Base-by-base conservation (phyloP, 345 rosid genomes). In the Gossypium turneri region DNA sequence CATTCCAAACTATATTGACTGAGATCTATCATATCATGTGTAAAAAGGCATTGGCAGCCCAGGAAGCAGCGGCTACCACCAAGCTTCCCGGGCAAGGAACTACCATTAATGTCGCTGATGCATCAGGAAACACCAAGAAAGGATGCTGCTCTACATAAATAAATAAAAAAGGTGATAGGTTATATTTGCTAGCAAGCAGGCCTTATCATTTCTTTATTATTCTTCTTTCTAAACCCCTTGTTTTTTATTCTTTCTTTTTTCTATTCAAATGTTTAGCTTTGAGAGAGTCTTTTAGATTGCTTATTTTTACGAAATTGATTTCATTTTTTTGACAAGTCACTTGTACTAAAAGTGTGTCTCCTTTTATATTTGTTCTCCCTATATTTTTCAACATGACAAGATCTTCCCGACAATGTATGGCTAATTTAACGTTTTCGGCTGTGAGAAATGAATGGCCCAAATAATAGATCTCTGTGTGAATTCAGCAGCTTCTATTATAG, bases 1-100 rank as follows among this genome's bases (percentile, higher is more conserved):
- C 92, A n/a, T 89, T 90, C 76, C 93, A 85, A 73, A 86, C 89
- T 27, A 80, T 90, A 65, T 80, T 90, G 80, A 79, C 76, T 13
- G 89, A 90, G 86, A 90, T 87, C 17, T 89, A 89, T 82, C 89
- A 85, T 76, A 86, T 89, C 76, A 76, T 85, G 52, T 87, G 93
- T 87, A 89, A 86, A 68, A 89, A 88, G 69, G 96, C 92, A 53
- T 73, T 89, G 79, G 90, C 90, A 47, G 91, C 93, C 27, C 88
- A 86, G 80, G 88, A 87, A 79, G 89, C 92, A n/a, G 83, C 88
- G 10, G 89, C 88, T 51, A 82, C 73, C 44, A 59, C 87, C 1
- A 67, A 86, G 1, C 65, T 81, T 50, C 92, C 92, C 0, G 87
- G 87, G 0, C 93, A 89, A 77, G 90, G 92, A 66, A 85, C 92